Base-by-base conservation (phyloP, 2,329 filamentous ascomycete species). In the Colletotrichum filicis region DNA sequence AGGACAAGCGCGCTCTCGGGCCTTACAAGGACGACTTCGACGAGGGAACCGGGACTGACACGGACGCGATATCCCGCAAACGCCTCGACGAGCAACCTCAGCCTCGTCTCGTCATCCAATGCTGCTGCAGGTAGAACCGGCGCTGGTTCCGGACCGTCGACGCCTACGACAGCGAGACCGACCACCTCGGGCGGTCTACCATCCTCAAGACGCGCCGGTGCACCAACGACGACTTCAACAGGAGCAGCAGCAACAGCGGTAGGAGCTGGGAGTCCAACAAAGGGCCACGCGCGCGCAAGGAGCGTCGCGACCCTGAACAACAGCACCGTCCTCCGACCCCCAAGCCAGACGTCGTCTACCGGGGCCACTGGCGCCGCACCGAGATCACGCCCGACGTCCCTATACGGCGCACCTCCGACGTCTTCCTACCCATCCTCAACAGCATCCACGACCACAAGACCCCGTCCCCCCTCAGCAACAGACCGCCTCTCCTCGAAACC, bases 291-390 rank as follows among this genome's bases (percentile, higher is more conserved):
- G 11, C 81, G 85, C 60, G 81, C 84, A n/a, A 84, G 80, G 75
- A 85, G 84, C n/a, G 83, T 82, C 5, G 82, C 81, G 5, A 74
- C 80, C 5, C 80, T 85, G 16, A 82, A 81, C 14, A 65, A 80
- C 35, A 80, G 81, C 4, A 85, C 84, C 0, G 82, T 80, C 19
- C 80, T 86, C 14, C 83, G 83, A 2, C 84, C 84, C 5, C 77
- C 81, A n/a, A 75, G 77, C 14, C 73, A 78, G 14, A 76, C 79
- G 49, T 79, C 80, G 12, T 76, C 76, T 46, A 76, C 77, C 22
- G 72, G 77, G 8, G 77, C 78, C 11, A 35, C 70, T 76, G 8
- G 59, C 66, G 0, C 63, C 63, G 19, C 60, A n/a, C 42, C 61
- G 19, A 58, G 49, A 30, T 30, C 68, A 5, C 68, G 68, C 11